These are phyloP conservation scores for Dactylella cylindrospora DNA, from an alignment of 2,329 filamentous ascomycete genomes.

Conservation along the genomic window DNA sequence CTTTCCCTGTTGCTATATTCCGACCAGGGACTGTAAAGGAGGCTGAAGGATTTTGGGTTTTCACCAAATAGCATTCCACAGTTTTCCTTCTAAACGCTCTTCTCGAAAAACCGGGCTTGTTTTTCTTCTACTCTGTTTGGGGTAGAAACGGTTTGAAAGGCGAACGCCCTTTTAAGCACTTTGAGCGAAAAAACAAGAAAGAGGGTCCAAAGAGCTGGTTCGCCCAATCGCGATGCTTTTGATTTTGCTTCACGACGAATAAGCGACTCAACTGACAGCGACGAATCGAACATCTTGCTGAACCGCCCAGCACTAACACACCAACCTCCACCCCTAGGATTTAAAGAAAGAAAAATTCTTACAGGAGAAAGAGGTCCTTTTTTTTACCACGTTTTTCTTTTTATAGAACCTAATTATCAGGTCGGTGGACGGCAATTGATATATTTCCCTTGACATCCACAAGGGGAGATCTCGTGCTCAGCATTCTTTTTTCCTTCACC, in stretches of 20 bases:
- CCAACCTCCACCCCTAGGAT: conserved; percentile 9
- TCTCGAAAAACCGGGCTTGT: too few relatives aligned
- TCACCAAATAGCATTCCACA: background rate
- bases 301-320: conserved; percentile 17
- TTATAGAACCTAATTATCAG: too few relatives aligned
- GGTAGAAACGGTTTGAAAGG: background rate
- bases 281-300: conserved; percentile 42
- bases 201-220: conserved; percentile 7
- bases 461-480: too few relatives aligned
- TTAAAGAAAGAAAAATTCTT: conserved; percentile 24
- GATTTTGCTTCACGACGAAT: too few relatives aligned
- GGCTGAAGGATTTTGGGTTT: background rate
- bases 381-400: background rate
- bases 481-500: too few relatives aligned
- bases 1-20: too few relatives aligned
- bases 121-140: background rate
- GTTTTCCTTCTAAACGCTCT: conserved; percentile 7
- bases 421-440: too few relatives aligned
- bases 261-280: too few relatives aligned
- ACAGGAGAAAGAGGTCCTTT: too few relatives aligned
- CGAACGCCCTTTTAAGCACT: conserved; percentile 17
- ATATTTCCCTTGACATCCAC: too few relatives aligned
- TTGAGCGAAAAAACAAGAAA: background rate
- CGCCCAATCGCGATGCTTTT: conserved; percentile 4
- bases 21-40: too few relatives aligned